Evolutionary conservation across 208 protist species (phyloP).

Genomic region (Trypanosomatidae sp.): DNA sequence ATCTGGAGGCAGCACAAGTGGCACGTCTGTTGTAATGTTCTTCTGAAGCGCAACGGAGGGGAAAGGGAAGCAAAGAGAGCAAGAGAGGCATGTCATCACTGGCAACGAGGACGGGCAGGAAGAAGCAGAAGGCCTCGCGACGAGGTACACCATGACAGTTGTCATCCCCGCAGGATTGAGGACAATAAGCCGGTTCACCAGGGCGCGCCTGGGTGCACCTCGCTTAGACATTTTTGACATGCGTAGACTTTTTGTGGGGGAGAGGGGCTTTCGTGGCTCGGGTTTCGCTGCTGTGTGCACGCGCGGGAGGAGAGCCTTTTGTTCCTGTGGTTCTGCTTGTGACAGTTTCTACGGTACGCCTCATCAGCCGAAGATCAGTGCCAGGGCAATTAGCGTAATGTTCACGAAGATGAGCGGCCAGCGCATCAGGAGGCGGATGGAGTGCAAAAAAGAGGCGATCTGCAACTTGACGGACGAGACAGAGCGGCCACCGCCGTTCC

Average conservation of each 20-base stretch:
- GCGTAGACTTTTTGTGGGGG: neutral
- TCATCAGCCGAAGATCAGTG: slow-evolving; percentile 63
- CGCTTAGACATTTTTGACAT: neutral
- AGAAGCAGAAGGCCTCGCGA: neutral
- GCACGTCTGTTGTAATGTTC: neutral
- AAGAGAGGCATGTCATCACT: neutral
- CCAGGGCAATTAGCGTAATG: slow-evolving; percentile 59
- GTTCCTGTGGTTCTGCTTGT: neutral
- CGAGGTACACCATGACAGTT: neutral
- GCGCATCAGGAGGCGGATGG: slow-evolving; percentile 73
- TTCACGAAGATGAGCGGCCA: slow-evolving; percentile 85
- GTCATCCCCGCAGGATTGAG: neutral
- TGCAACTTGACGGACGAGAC: slow-evolving; percentile 35
- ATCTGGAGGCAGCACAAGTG: neutral
- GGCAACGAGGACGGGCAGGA: neutral
- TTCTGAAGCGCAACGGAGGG: neutral
- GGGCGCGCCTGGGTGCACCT: neutral
- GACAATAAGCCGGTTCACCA: neutral
- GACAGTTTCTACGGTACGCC: neutral
- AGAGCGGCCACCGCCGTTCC: slow-evolving; percentile 5
- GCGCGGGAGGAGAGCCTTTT: neutral
- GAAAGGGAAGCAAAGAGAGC: neutral
- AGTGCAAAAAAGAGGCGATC: slow-evolving; percentile 64
- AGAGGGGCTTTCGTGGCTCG: neutral
- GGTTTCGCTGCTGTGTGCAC: neutral